Base-by-base conservation (phyloP, 345 rosid species). In the Salix viminalis region DNA sequence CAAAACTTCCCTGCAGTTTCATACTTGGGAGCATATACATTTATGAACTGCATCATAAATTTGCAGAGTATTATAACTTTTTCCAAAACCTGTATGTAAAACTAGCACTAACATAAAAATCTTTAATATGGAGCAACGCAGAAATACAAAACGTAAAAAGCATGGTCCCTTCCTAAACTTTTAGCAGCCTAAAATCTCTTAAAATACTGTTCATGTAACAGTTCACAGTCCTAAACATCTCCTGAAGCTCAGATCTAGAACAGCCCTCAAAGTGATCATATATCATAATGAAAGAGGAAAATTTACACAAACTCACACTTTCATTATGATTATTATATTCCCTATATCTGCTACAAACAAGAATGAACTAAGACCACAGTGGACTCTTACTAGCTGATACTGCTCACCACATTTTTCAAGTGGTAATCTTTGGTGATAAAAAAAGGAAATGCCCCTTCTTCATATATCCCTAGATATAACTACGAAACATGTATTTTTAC, bases 1-100 rank as follows among this genome's bases (percentile, higher is more conserved):
- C 99, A 93, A 86, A 93, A 93, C 81, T 89, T 90, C 76, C 99
- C 99, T 0, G 89, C 98, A 2, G 97, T 91, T 77, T 96, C 99
- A 54, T 91, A 90, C 88, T 83, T 90, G 7, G 98, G 94, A 15
- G 76, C 90, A 81, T 93, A 96, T 15, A 96, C 99, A 75, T 93
- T 90, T 65, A 91, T 72, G 83, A 93, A 91, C 99, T 95, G 94
- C 88, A 88, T 19, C 62, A 70, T 1, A 34, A 75, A 77, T 21
- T 76, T 67, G 14, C 67, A 64, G 39, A 82, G 61, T 23, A 77
- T 73, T 56, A 77, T 24, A 70, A 73, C 58, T 56, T 70, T 41
- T 48, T 34, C 46, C 37, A 71, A 64, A 75, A 52, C 23, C 52
- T 36, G 61, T 50, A 39, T 36, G 61, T 61, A 39, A 39, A 4